Evolutionary conservation across 306 rosid species (phyloP).

Genomic region (Prunus davidiana): DNA sequence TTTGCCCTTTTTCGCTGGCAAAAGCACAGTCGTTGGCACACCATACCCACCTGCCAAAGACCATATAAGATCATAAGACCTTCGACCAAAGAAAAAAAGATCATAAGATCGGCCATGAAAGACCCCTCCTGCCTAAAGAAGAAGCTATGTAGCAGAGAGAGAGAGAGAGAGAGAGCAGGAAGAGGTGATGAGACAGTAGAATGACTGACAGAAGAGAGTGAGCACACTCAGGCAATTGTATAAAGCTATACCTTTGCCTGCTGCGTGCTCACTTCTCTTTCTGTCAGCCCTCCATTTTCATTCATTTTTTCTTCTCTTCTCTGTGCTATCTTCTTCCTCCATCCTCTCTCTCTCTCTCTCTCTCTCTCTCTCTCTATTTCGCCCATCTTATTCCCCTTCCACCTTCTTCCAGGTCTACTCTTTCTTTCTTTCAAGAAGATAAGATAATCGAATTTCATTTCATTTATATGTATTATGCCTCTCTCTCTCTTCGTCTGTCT

Average conservation of each 20-base stretch:
- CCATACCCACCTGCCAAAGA: too few species aligned
- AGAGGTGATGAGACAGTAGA: background rate
- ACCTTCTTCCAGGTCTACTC: background rate
- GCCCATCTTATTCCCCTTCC: background rate
- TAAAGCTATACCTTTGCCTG: conserved; percentile 42
- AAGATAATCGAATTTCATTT: background rate
- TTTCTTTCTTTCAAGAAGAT: background rate
- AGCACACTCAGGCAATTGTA: conserved; percentile 72
- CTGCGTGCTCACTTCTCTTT: conserved; percentile 72
- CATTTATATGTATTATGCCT: background rate
- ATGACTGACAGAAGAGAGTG: conserved; percentile 96
- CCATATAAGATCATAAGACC: too few species aligned
- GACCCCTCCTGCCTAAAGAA: too few species aligned
- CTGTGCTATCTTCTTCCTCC: background rate
- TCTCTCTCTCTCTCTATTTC: background rate
- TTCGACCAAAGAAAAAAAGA: too few species aligned
- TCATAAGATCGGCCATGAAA: too few species aligned
- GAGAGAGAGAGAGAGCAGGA: background rate
- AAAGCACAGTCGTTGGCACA: too few species aligned
- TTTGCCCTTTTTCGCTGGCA: too few species aligned
- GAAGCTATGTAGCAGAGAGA: background rate
- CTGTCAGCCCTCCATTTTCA: conserved; percentile 41
- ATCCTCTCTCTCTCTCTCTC: background rate
- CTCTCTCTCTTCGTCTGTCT: background rate
- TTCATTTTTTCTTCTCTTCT: background rate